phyloP scores from a whole-genome alignment of 805 yeast species.

The Nakazawaea sp. region DNA sequence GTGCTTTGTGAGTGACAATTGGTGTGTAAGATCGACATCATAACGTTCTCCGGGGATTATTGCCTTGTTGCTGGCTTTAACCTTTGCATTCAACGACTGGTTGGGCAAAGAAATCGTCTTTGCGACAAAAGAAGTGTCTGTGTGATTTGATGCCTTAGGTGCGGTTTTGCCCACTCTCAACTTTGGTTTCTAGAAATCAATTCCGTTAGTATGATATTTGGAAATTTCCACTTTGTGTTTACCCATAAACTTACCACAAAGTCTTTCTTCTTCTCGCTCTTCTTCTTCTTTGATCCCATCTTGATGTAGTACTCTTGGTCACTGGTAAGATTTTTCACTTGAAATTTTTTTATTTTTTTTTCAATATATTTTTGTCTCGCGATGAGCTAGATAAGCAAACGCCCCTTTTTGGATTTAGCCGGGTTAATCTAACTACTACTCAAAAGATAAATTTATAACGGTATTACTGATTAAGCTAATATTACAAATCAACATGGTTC shows the following conservation, averaged over 20 bases:
- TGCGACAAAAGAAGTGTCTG: constrained; percentile 81
- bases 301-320: too few relatives aligned
- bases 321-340: too few relatives aligned
- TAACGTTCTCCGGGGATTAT: background rate
- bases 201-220: constrained; percentile 5
- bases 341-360: too few relatives aligned
- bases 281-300: constrained; percentile 51
- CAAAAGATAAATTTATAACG: too few relatives aligned
- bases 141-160: constrained; percentile 63
- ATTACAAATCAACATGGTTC: constrained; percentile 37
- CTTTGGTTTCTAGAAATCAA: constrained; percentile 57
- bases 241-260: constrained; percentile 44
- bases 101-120: constrained; percentile 40
- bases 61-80: constrained; percentile 12
- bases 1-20: constrained; percentile 67
- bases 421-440: too few relatives aligned
- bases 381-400: too few relatives aligned
- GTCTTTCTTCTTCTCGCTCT: constrained; percentile 63
- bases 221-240: too few relatives aligned
- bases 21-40: constrained; percentile 46
- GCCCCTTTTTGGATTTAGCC: too few relatives aligned
- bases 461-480: too few relatives aligned
- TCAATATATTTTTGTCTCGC: too few relatives aligned
- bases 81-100: constrained; percentile 23
- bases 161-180: constrained; percentile 83